Evolutionary conservation across 805 yeast species (phyloP), one percentile per base, ranked within the genome.

Genomic region (Lipomyces starkeyi): DNA sequence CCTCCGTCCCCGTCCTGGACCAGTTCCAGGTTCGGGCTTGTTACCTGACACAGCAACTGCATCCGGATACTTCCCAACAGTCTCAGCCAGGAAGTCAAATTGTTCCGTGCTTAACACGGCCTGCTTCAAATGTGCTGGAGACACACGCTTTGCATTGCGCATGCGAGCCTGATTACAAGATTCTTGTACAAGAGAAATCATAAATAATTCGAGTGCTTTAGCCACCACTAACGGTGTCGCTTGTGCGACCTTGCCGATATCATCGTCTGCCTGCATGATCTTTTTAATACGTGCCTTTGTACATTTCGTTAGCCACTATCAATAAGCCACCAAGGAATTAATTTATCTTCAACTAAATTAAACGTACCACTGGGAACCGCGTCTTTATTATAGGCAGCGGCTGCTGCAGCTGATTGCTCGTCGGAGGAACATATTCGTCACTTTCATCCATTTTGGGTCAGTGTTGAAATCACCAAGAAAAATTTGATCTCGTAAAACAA

Each of bases 141-240:
- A 87, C 17, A 95, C 91, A 73, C 97, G 85, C 75, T 90, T 89
- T 17, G 88, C 88, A 13, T 94, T 95, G 67, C 87, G 84, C 59
- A 82, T 82, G 63, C 88, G 86, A 4, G 98, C 97, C 71, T 90
- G 91, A 54, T 85, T 84, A 62, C 91, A 88, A 25, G 97, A 85
- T 59, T 91, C 92, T 74, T 91, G 93, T 61, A 95, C 97, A 65
- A 95, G 83, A 64, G 95, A 87, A 61, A 97, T 91, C 85, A 95
- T 87, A 77, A 95, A 95, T 69, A 92, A 85, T 80, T 95, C 98
- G 62, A 95, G 82, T 0, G 99, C 97, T 70, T 97, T 86, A 7
- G 98, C 98, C 13, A 95, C 97, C 20, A 94, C 94, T n/a, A 94
- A 90, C 0, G 99, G 99, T 1, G 99, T 96, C 1, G 97, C 98